Conservation (phyloP, 257 asterid species). For the Solanum medicagineum region DNA sequence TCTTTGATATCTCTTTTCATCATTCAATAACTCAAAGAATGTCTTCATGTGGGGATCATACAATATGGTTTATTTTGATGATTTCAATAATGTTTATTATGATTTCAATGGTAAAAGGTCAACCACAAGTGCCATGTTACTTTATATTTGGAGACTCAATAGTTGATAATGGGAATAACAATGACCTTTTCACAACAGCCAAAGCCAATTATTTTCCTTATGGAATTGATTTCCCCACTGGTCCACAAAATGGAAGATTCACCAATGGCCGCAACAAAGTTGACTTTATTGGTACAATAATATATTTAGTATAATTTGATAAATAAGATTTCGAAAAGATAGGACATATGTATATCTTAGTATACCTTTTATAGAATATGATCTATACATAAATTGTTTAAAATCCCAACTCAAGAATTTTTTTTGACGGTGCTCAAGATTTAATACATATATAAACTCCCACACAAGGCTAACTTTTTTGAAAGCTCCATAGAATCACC, state of each 20-base stretch:
- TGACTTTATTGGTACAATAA: slow-evolving; percentile 18
- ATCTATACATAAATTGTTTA: too few species aligned
- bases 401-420: too few species aligned
- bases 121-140: slow-evolving; percentile 41
- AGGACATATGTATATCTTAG: too few species aligned
- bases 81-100: not conserved
- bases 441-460: not conserved
- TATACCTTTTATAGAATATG: not conserved
- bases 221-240: slow-evolving; percentile 37
- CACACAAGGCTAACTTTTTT: not conserved
- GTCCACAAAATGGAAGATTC: slow-evolving; percentile 43
- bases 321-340: accelerated
- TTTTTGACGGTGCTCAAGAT: not conserved
- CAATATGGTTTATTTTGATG: not conserved
- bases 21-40: not conserved
- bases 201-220: slow-evolving; percentile 39
- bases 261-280: slow-evolving; percentile 33
- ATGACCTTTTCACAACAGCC: slow-evolving; percentile 19
- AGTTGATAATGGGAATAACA: slow-evolving; percentile 48
- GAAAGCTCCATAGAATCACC: not conserved
- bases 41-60: not conserved
- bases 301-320: too few species aligned
- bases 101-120: not conserved
- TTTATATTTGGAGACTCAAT: slow-evolving; percentile 51
- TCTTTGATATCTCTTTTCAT: not conserved